Conservation (phyloP, 192 early-diverging fungal genomes). For the Umbelopsis sp. region DNA sequence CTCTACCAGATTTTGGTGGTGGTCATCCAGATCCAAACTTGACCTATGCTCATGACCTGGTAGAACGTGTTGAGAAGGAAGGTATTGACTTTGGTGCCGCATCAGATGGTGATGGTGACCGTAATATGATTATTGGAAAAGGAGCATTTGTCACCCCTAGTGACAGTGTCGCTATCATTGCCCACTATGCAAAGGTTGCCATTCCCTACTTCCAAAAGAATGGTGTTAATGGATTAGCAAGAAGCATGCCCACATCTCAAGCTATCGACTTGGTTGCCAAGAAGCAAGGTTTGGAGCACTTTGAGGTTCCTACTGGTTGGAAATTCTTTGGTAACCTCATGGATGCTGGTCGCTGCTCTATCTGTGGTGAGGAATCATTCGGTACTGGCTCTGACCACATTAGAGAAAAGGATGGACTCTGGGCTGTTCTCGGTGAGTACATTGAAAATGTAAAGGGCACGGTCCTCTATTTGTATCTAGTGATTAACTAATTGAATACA, state of each 20-base stretch:
- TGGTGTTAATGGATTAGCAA: constrained; percentile 85
- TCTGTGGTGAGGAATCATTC: constrained; percentile 98
- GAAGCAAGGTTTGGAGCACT: constrained; percentile 75
- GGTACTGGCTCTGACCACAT: constrained; percentile 99
- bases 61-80: constrained; percentile 84
- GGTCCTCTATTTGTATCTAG: constrained; percentile 8
- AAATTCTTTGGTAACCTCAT: constrained; percentile 99
- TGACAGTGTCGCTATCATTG: constrained; percentile 97
- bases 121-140: constrained; percentile 98
- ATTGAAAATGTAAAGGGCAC: not conserved
- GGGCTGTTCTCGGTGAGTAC: constrained; percentile 83
- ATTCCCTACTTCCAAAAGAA: constrained; percentile 92
- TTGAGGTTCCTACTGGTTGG: constrained; percentile 91
- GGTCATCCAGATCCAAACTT: constrained; percentile 98
- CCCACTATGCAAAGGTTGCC: constrained; percentile 77
- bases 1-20: constrained; percentile 90
- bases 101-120: constrained; percentile 97
- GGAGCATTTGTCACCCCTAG: constrained; percentile 95
- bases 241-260: constrained; percentile 95
- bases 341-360: constrained; percentile 91
- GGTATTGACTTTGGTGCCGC: constrained; percentile 89
- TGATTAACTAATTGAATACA: not conserved
- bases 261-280: constrained; percentile 89
- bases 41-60: constrained; percentile 94
- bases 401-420: constrained; percentile 98